phyloP scores from a whole-genome alignment of 495 filamentous ascomycete genomes.

The Neurospora discreta region DNA sequence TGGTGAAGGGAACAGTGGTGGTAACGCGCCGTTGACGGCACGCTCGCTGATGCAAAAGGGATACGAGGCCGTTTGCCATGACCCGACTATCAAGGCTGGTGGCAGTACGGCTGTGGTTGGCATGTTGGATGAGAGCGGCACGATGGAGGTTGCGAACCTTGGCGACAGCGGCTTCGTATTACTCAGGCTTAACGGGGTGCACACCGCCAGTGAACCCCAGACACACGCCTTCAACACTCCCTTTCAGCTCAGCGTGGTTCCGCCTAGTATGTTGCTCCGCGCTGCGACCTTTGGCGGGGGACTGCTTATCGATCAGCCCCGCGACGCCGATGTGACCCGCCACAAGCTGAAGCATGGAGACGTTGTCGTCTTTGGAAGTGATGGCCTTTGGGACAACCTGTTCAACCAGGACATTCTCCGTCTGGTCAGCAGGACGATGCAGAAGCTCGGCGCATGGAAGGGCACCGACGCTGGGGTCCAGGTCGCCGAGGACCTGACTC shows the following conservation, averaged over 20 bases:
- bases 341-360: conserved; percentile 78
- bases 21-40: conserved; percentile 36
- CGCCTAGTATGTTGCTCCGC: conserved; percentile 63
- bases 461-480: conserved; percentile 45
- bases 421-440: conserved; percentile 67
- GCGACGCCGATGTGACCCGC: conserved; percentile 68
- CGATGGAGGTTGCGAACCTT: conserved; percentile 81
- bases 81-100: conserved; percentile 62
- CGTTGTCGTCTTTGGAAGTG: conserved; percentile 80
- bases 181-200: conserved; percentile 69
- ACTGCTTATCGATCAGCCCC: conserved; percentile 67
- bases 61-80: conserved; percentile 68
- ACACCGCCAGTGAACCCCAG: conserved; percentile 71
- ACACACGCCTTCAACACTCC: conserved; percentile 97
- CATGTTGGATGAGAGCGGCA: conserved; percentile 55
- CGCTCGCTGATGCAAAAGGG: conserved; percentile 67
- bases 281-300: conserved; percentile 71
- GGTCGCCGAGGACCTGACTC: conserved; percentile 43
- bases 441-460: conserved; percentile 60
- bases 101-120: conserved; percentile 86
- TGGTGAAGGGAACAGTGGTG: background rate
- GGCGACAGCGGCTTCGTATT: conserved; percentile 95
- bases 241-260: conserved; percentile 85
- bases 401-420: conserved; percentile 76
- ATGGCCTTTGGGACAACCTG: conserved; percentile 97